These are phyloP conservation scores for Amaranthus cruentus DNA, from an alignment of 148 eudicot species.

Conservation along the genomic window DNA sequence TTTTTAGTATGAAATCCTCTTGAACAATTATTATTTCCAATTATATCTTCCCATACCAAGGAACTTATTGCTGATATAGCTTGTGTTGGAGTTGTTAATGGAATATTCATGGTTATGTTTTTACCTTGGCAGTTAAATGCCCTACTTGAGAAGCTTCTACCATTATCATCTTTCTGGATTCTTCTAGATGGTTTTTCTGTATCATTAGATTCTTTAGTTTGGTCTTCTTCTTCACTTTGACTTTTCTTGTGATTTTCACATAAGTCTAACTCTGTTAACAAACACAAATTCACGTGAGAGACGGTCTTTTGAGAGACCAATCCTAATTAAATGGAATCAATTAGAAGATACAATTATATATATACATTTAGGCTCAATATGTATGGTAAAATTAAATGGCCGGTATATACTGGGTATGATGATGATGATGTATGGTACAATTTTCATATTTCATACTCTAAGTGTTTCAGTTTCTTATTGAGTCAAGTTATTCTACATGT, in stretches of 20 bases:
- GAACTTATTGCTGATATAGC: slow-evolving; percentile 74
- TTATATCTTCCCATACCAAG: slow-evolving; percentile 70
- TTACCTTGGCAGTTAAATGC: slow-evolving; percentile 58
- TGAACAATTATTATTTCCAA: slow-evolving; percentile 49
- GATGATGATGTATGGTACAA: too few relatives aligned
- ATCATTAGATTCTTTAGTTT: slow-evolving; percentile 37
- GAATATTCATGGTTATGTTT: slow-evolving; percentile 67
- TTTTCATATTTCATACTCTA: too few relatives aligned
- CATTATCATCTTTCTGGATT: slow-evolving; percentile 44
- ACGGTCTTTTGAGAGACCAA: too few relatives aligned
- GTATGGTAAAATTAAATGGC: too few relatives aligned
- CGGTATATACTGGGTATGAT: too few relatives aligned
- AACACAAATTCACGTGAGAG: neutral
- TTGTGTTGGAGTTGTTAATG: slow-evolving; percentile 73
- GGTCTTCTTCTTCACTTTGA: slow-evolving; percentile 39
- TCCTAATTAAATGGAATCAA: too few relatives aligned
- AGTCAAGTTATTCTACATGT: too few relatives aligned
- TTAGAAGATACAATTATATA: too few relatives aligned
- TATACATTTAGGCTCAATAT: too few relatives aligned
- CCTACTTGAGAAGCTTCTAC: slow-evolving; percentile 42
- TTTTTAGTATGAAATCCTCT: slow-evolving; percentile 65
- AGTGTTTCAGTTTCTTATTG: too few relatives aligned
- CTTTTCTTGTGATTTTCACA: slow-evolving; percentile 30
- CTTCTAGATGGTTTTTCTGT: slow-evolving; percentile 35
- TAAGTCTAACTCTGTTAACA: slow-evolving; percentile 45